Conservation (phyloP, 2,329 filamentous ascomycete species). For the Zopfia rhizophila region DNA sequence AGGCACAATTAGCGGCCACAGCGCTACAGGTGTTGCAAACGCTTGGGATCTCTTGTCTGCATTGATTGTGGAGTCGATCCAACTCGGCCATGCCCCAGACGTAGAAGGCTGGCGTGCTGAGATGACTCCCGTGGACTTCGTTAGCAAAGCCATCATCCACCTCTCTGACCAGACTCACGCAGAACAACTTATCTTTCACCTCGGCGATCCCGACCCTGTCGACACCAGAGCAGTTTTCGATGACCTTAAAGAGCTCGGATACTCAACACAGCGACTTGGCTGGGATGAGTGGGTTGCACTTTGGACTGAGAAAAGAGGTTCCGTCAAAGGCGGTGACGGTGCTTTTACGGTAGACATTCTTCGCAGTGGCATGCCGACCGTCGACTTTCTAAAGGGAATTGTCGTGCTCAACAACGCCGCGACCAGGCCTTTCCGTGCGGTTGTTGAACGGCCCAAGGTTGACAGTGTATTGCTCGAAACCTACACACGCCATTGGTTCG, state of each 20-base stretch:
- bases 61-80: conserved; percentile 79
- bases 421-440: conserved; percentile 69
- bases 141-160: conserved; percentile 77
- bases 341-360: conserved; percentile 83
- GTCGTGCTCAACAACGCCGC: conserved; percentile 77
- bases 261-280: conserved; percentile 70
- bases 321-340: conserved; percentile 72
- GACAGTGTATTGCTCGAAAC: conserved; percentile 77
- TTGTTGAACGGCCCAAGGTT: conserved; percentile 73
- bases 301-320: conserved; percentile 77
- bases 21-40: conserved; percentile 77
- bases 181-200: conserved; percentile 75
- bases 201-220: conserved; percentile 77
- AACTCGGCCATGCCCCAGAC: conserved; percentile 75
- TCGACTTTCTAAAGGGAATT: conserved; percentile 75
- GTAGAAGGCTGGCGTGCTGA: conserved; percentile 81
- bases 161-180: conserved; percentile 72
- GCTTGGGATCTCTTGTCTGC: conserved; percentile 82
- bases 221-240: conserved; percentile 73
- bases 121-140: conserved; percentile 87
- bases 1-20: conserved; percentile 83
- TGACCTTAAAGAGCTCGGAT: conserved; percentile 73
- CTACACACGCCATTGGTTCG: conserved; percentile 83
- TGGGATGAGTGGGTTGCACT: conserved; percentile 80
- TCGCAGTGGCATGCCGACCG: conserved; percentile 80